Evolutionary conservation across 164 flowering plant genomes (phyloP).

Genomic region (Chimonanthus salicifolius): DNA sequence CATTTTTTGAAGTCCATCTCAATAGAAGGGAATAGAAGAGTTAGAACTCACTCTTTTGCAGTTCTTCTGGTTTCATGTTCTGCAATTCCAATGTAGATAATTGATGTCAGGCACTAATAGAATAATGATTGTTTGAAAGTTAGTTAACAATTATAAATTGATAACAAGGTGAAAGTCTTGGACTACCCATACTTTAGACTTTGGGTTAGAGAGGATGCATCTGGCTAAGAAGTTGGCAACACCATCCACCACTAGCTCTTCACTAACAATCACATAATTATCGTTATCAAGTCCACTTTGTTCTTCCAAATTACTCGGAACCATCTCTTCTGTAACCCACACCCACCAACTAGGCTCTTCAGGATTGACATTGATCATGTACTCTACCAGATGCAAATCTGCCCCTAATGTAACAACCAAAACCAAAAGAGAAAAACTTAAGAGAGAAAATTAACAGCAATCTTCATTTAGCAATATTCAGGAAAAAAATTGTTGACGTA

Average conservation of each 20-base stretch:
- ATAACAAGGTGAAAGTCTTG: background rate
- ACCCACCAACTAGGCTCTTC: slow-evolving; percentile 94
- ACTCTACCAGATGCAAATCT: slow-evolving; percentile 59
- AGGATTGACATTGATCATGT: slow-evolving; percentile 48
- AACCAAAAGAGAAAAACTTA: slow-evolving; percentile 6
- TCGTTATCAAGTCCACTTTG: slow-evolving; percentile 84
- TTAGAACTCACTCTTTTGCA: slow-evolving; percentile 65
- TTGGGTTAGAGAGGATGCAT: slow-evolving; percentile 80
- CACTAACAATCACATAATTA: slow-evolving; percentile 57
- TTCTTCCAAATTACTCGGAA: slow-evolving; percentile 57
- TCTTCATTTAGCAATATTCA: background rate
- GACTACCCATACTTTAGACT: slow-evolving; percentile 46
- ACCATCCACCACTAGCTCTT: slow-evolving; percentile 90
- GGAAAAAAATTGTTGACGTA: background rate
- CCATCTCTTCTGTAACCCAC: slow-evolving; percentile 83
- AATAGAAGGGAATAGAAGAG: background rate
- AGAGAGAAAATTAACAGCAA: too few relatives aligned
- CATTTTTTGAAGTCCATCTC: background rate
- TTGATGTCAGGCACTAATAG: slow-evolving; percentile 8
- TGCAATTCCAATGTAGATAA: slow-evolving; percentile 37
- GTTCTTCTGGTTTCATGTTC: slow-evolving; percentile 67
- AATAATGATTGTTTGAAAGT: too few relatives aligned
- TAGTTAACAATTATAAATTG: background rate
- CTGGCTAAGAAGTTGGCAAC: slow-evolving; percentile 89
- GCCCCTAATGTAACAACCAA: slow-evolving; percentile 28